Evolutionary conservation across 2,329 filamentous ascomycete species (phyloP), one percentile per base, ranked within the genome.

Genomic region (Fusarium coicis): DNA sequence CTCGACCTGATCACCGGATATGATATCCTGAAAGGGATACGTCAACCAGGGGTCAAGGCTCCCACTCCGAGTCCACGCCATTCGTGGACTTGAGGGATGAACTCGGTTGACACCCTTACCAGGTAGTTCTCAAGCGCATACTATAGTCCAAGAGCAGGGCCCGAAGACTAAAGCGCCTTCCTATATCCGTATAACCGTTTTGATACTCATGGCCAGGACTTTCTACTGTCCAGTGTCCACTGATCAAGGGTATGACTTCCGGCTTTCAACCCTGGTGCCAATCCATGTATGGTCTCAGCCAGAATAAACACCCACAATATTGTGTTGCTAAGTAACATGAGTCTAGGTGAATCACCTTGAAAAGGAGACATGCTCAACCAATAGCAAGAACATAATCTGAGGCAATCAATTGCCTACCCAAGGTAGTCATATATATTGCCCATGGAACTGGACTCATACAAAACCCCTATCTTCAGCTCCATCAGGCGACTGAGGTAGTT

Each of bases 1-100:
- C n/a, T 70, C 37, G 36, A 63, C 28, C 28, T 54, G 58, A 58
- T 43, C 53, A 28, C 66, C 66, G 64, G 67, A 50, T 34, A 47
- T 64, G 42, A 68, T 47, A 63, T 43, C 66, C 66, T 63, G 44
- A 70, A 63, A 70, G 32, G 53, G 67, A 16, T 53, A 50, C 32
- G 18, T 40, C 32, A 44, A 64, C 58, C 32, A 54, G 53, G 67
- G 67, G 57, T 43, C 37, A 36, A 32, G 34, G 23, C 52, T 47
- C 36, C 44, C 50, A 39, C 58, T 55, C 67, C 53, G 49, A 49
- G 44, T 69, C 47, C 50, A 40, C 37, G 63, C 47, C 65, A 49
- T 55, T 55, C 67, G 53, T 36, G 44, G 64, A 57, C 43, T 21
- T 36, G 34, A 26, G 34, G 36, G 21, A 32, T 53, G 23, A 15